Base-by-base conservation (phyloP, 192 early-diverging fungal species). In the Entophlyctis luteolus region DNA sequence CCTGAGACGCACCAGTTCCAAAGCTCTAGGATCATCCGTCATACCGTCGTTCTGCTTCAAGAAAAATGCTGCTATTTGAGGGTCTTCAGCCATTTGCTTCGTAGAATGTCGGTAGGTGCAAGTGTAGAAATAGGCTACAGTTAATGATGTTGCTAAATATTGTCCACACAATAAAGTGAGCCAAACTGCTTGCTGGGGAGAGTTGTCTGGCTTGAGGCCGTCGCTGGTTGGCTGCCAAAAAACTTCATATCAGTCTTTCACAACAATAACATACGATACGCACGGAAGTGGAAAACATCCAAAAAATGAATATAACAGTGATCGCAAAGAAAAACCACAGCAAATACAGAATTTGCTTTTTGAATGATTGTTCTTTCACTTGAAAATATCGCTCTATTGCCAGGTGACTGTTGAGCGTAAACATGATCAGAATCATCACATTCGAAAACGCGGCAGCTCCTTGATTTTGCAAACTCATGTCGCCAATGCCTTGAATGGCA, bases 61-160 rank as follows among this genome's bases (percentile, higher is more conserved):
- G 35, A 66, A 66, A 48, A 54, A 66, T 0, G 37, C 25, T 4
- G 32, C 48, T 16, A 47, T 16, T n/a, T 18, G 31, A 10, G 63
- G 63, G 36, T 47, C 39, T 34, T 66, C 63, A n/a, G 52, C 50
- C 28, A 66, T 42, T 25, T 47, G 29, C 14, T 48, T 45, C 18
- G 48, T 37, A n/a, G 63, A 36, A 48, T 38, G 55, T 14, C 32
- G 48, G 49, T 52, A 52, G 8, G 49, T 52, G 49, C 49, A 23
- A 12, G 49, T 52, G 23, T 52, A 52, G 23, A 12, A 52, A 12
- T 23, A 52, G 25, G 22, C 22, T 23, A 25, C 25, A 23, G 25
- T 8, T 20, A 12, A 23, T 6, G 22, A 6, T 12, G 49, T 12
- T 8, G 10, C 8, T 12, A 23, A 8, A 23, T 20, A 52, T 6